These are phyloP conservation scores for Populus simonii DNA, from an alignment of 345 rosid species.

Conservation along the genomic window DNA sequence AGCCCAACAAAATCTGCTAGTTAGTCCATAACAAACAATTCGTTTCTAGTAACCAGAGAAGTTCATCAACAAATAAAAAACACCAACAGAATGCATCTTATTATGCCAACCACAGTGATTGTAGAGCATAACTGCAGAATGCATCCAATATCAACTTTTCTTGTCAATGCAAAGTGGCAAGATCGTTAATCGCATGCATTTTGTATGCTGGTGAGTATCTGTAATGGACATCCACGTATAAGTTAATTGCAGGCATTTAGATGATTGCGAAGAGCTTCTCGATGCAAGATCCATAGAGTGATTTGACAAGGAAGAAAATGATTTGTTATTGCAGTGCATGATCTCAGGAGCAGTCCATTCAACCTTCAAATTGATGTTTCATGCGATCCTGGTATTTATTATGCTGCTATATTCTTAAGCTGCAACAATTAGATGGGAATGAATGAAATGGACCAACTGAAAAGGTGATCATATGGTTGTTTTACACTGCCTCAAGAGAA, in stretches of 20 bases:
- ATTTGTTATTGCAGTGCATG: not conserved
- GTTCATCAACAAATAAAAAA: not conserved
- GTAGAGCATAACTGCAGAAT: not conserved
- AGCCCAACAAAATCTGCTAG: not conserved
- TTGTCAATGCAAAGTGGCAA: not conserved
- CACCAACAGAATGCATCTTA: not conserved
- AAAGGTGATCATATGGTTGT: not conserved
- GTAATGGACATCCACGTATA: not conserved
- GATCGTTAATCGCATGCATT: not conserved
- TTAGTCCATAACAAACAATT: not conserved
- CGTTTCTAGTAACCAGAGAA: not conserved
- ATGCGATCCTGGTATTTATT: not conserved
- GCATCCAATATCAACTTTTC: not conserved
- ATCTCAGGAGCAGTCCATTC: not conserved
- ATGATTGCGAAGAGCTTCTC: not conserved
- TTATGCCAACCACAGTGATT: not conserved
- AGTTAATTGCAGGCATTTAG: not conserved
- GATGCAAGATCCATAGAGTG: not conserved
- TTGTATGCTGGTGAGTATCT: not conserved
- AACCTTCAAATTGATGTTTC: not conserved
- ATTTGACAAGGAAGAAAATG: not conserved
- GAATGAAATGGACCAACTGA: not conserved
- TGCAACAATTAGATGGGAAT: not conserved
- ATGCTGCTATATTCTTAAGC: not conserved
- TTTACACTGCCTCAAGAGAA: not conserved